Conservation (phyloP, 2,329 filamentous ascomycete genomes). For the Lasiodiplodia sp. region DNA sequence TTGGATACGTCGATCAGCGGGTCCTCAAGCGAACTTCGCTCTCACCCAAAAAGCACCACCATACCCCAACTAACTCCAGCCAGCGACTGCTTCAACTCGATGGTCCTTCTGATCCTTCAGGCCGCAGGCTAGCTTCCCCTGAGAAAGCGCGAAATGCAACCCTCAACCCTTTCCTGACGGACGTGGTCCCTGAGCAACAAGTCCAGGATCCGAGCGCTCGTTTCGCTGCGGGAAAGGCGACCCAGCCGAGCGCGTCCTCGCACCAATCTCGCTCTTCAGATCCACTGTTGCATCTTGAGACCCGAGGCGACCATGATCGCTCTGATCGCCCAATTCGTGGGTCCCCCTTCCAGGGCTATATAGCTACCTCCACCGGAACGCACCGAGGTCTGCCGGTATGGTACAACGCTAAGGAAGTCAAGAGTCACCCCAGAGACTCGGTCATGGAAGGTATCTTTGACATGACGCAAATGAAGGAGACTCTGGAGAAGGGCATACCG, state of each 20-base stretch:
- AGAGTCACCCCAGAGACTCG: conserved; percentile 13
- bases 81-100: conserved; percentile 4
- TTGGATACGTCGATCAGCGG: conserved; percentile 18
- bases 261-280: conserved; percentile 23
- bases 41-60: conserved; percentile 14
- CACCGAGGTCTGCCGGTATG: conserved; percentile 19
- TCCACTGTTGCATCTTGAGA: conserved; percentile 20
- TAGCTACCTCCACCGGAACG: conserved; percentile 21
- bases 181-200: neutral
- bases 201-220: conserved; percentile 20
- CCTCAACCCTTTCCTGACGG: too few species aligned
- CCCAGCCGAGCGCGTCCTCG: conserved; percentile 10
- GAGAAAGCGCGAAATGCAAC: neutral
- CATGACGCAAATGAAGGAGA: conserved; percentile 4
- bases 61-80: neutral
- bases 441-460: conserved; percentile 13
- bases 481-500: neutral
- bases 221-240: conserved; percentile 4
- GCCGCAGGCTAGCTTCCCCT: neutral
- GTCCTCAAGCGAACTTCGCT: conserved; percentile 14
- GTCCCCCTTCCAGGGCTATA: neutral
- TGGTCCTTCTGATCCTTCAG: conserved; percentile 10
- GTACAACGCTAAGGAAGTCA: conserved; percentile 18
- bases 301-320: neutral
- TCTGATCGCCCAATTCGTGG: neutral